Conservation (phyloP, 805 yeast genomes). For the Ogataea naganishii region DNA sequence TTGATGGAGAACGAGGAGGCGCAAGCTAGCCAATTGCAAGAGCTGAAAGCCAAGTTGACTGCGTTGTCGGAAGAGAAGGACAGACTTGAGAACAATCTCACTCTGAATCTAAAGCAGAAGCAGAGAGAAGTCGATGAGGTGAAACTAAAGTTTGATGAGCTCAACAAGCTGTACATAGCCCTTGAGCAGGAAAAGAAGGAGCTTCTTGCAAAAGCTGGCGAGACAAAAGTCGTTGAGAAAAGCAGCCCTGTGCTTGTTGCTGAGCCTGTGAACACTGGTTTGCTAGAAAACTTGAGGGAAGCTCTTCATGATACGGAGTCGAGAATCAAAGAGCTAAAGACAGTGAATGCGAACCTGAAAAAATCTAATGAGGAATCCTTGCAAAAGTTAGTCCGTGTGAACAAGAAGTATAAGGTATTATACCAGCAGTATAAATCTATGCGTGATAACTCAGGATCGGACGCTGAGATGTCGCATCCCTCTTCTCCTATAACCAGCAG, state of each 20-base stretch:
- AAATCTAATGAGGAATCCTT: constrained; percentile 58
- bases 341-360: constrained; percentile 43
- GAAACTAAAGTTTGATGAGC: constrained; percentile 33
- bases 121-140: constrained; percentile 62
- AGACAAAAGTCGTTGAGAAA: background rate
- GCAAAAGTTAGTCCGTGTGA: constrained; percentile 55
- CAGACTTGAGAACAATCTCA: constrained; percentile 45
- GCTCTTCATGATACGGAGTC: constrained; percentile 43
- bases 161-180: constrained; percentile 14
- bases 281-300: constrained; percentile 37
- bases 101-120: constrained; percentile 40
- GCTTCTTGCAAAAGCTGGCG: constrained; percentile 15
- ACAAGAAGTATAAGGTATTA: constrained; percentile 61
- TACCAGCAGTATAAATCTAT: constrained; percentile 47
- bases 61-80: constrained; percentile 53
- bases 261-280: too few species aligned
- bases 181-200: constrained; percentile 3
- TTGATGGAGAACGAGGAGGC: constrained; percentile 61
- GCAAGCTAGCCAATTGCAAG: constrained; percentile 41
- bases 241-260: too few species aligned
- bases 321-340: constrained; percentile 49
- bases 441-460: constrained; percentile 10
- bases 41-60: constrained; percentile 42
- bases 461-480: constrained; percentile 9
- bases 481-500: constrained; percentile 16